These are phyloP conservation scores for Pseudocercospora crystallina DNA, from an alignment of 2,329 filamentous ascomycete genomes.

Conservation along the genomic window DNA sequence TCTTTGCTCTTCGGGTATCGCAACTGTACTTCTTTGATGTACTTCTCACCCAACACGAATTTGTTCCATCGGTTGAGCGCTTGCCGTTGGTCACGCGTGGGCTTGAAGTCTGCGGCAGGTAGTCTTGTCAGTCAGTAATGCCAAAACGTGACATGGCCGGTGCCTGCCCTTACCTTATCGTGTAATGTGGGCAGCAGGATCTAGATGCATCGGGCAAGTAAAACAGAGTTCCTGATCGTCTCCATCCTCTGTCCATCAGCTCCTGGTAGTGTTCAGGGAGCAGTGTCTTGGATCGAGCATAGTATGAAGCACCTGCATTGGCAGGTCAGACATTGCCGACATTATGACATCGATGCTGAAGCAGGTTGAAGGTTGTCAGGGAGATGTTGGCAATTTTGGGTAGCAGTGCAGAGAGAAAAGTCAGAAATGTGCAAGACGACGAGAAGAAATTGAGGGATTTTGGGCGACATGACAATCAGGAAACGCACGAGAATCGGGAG, in stretches of 20 bases:
- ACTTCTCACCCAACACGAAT: conserved; percentile 67
- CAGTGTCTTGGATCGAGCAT: conserved; percentile 62
- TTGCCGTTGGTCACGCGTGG: conserved; percentile 71
- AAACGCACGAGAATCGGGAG: conserved; percentile 50
- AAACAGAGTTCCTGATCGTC: conserved; percentile 62
- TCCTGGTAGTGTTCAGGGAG: conserved; percentile 68
- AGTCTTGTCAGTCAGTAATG: conserved; percentile 45
- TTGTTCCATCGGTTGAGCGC: conserved; percentile 74
- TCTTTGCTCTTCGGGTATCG: conserved; percentile 67
- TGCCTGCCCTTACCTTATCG: conserved; percentile 54
- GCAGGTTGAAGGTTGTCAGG: conserved; percentile 2
- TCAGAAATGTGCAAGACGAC: neutral
- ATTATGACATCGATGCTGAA: neutral
- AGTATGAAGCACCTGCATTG: conserved; percentile 69
- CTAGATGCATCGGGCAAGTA: conserved; percentile 76
- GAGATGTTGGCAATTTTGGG: neutral
- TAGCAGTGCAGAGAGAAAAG: neutral
- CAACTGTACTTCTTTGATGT: conserved; percentile 63
- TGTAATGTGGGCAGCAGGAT: conserved; percentile 92
- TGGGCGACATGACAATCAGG: conserved; percentile 2
- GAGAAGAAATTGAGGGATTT: no score
- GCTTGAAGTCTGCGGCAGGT: conserved; percentile 63
- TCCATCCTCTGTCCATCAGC: conserved; percentile 74
- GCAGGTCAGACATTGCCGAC: conserved; percentile 6
- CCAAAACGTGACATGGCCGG: no score